Evolutionary conservation across 208 protist genomes (phyloP), one percentile per base, ranked within the genome.

Genomic region (Wallacemonas sp.): DNA sequence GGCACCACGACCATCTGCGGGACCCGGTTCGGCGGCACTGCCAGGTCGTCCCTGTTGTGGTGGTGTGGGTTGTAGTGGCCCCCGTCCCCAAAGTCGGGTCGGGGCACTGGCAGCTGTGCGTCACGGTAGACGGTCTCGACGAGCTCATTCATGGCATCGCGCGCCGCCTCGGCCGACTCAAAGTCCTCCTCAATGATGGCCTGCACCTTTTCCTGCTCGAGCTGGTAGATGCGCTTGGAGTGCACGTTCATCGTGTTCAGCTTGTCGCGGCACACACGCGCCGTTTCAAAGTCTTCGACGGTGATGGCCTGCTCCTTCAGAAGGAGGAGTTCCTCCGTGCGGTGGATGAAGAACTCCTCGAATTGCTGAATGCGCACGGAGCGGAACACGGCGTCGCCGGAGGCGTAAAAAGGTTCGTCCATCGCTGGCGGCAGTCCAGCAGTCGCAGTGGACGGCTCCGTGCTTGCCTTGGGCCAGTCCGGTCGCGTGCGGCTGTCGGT

Each of bases 141-240:
- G 8, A 94, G 48, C 0, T 66, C 38, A 64, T 96, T 84, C 82
- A 97, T 96, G 52, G 65, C 61, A n/a, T 66, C 66, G 49, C 93
- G 91, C 5, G 79, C 63, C 44, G 81, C 41, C 64, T 95, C 82
- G 14, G 93, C 93, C 10, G 72, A 65, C 14, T 89, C 91, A 82
- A 95, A 97, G 62, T 96, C 77, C 52, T 97, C 90, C 31, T 93
- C 81, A 54, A 94, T 87, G 49, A 97, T 94, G n/a, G 90, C 86
- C 44, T 92, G 80, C 32, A 95, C 86, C 77, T 97, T 97, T 18
- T 90, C 77, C 41, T 92, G 84, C 71, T 94, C 87, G 2, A 95
- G 65, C 39, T 92, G 74, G 64, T 94, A 93, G n/a, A 97, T 84
- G 20, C 77, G 59, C 69, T 74, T 78, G 1, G 88, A 82, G 16